Evolutionary conservation across 441 rosid species (phyloP), one percentile per base, ranked within the genome.

Genomic region (Populus trichocarpa): DNA sequence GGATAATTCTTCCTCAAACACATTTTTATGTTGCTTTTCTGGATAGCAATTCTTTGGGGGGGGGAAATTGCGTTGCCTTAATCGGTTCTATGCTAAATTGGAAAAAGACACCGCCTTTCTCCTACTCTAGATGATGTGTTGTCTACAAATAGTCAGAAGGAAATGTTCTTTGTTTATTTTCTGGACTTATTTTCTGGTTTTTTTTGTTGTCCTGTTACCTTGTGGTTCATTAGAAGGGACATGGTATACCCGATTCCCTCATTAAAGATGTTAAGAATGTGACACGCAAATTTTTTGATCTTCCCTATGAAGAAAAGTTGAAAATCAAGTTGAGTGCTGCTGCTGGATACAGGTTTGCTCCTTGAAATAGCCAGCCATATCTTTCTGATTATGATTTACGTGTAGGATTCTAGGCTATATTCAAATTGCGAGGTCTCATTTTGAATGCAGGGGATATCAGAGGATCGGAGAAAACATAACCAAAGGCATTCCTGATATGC

Each of bases 401-500:
- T 40, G 2, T 57, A 23, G 35, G 0, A 57, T 23, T 46, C 14
- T 53, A 20, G 28, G 59, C 64, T 36, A 70, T 22, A 53, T 72
- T 64, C 57, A 57, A 59, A 22, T 18, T 22, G 35, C 68, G 25
- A n/a, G 72, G 14, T 57, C 36, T 73, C 26, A 40, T 70, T 83
- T 72, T 81, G n/a, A 75, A 25, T 87, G 86, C 92, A 95, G 98
- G 83, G 99, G 95, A 80, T 95, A 91, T 86, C 99, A 95, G 85
- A 92, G 91, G 76, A 61, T 93, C 64, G 95, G 94, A 69, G 97
- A 93, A 86, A 93, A 95, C 81, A 77, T 95, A 75, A 95, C 99
- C 26, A 87, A 92, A 83, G 99, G 92, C 28, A 77, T 71, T 25
- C 93, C 97, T 68, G 97, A 95, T 75, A 87, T 88, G 69, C 98